A percentile compares a stretch with the other conserved stretches of the same genome.
These are phyloP conservation scores for Acanthochlamys bracteata DNA, from an alignment of 106 monocot genomes.

Conservation along the genomic window DNA sequence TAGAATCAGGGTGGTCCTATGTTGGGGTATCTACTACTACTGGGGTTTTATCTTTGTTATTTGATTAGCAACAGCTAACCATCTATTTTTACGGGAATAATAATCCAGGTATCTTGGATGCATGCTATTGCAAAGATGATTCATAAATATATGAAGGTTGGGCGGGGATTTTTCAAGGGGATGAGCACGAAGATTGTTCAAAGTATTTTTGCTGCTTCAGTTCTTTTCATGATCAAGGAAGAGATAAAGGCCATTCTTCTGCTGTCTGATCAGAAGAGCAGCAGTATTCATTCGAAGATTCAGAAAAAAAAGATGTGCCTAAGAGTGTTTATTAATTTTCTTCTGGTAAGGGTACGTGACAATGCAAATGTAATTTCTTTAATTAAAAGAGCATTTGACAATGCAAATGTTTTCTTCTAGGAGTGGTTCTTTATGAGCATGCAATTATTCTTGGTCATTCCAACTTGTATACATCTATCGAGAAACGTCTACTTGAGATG, in stretches of 20 bases:
- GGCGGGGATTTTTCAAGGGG: conserved; percentile 67
- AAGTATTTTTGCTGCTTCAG: conserved; percentile 89
- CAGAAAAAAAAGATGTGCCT: background rate
- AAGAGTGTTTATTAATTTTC: too few species aligned
- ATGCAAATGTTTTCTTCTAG: too few species aligned
- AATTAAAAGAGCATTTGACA: too few species aligned
- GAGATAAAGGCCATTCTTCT: conserved; percentile 48
- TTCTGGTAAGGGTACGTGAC: too few species aligned
- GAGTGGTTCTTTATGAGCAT: too few species aligned
- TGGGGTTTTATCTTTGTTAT: background rate
- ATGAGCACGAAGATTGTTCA: conserved; percentile 95
- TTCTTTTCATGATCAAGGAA: conserved; percentile 89
- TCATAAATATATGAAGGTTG: conserved; percentile 71
- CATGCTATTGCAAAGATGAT: conserved; percentile 92
- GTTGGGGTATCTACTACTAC: too few species aligned
- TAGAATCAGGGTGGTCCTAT: too few species aligned
- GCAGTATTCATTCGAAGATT: background rate
- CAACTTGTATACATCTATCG: too few species aligned
- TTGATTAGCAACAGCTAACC: background rate
- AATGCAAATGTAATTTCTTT: too few species aligned
- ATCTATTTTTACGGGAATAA: background rate
- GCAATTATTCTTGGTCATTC: too few species aligned
- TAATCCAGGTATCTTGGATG: conserved; percentile 69
- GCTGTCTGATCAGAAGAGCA: conserved; percentile 29
- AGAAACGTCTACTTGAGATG: too few species aligned